Evolutionary conservation across 345 rosid genomes (phyloP).

Genomic region (Populus tremula): DNA sequence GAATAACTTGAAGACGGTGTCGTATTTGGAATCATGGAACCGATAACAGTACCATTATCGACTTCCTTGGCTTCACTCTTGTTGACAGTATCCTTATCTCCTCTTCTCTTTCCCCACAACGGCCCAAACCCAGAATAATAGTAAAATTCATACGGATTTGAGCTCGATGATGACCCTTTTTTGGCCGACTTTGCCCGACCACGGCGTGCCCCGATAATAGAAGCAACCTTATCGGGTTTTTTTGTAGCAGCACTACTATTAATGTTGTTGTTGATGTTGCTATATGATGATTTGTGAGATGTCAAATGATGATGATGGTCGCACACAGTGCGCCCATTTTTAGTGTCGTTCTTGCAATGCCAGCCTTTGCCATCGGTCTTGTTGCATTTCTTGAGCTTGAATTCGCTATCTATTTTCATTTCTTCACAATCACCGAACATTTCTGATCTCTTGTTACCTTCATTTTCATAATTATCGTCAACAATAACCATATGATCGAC

Average conservation of each 20-base stretch:
- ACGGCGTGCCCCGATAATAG: conserved; percentile 23
- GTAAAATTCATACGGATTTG: conserved; percentile 72
- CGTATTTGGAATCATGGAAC: conserved; percentile 9
- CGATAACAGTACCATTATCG: background rate
- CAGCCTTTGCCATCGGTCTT: conserved; percentile 35
- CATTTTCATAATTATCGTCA: conserved; percentile 33
- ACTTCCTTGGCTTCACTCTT: background rate
- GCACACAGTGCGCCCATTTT: conserved; percentile 24
- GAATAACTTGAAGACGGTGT: conserved; percentile 26
- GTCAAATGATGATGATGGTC: conserved; percentile 30
- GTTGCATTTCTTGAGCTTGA: conserved; percentile 19
- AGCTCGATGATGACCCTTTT: conserved; percentile 30
- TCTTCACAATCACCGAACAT: conserved; percentile 21
- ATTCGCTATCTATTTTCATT: conserved; percentile 9
- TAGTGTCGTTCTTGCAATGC: conserved; percentile 27
- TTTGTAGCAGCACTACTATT: background rate
- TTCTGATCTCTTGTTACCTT: background rate
- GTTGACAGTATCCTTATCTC: conserved; percentile 26
- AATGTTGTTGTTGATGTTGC: conserved; percentile 5
- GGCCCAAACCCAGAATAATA: conserved; percentile 98
- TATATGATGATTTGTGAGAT: conserved; percentile 28
- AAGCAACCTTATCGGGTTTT: conserved; percentile 13
- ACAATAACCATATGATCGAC: conserved; percentile 29
- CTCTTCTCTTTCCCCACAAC: conserved; percentile 67
- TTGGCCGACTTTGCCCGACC: conserved; percentile 45